Percentiles rank a stretch among this genome's conserved stretches.
Conservation (phyloP, 805 yeast genomes). For the Candida montana region DNA sequence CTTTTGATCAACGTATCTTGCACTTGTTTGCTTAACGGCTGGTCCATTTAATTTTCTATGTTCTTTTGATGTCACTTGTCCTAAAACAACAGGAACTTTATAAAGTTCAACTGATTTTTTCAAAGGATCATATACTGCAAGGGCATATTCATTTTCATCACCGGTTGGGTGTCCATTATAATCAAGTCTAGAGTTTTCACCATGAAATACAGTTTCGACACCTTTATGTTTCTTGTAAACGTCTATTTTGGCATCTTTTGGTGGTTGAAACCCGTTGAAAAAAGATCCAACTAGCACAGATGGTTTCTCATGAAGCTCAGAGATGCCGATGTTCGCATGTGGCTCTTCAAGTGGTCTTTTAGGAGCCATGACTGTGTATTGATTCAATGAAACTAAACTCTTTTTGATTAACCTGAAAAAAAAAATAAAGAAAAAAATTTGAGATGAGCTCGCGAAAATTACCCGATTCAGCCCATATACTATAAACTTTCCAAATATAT, state of each 20-base stretch:
- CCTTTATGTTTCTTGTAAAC: conserved; percentile 40
- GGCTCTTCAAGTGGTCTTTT: conserved; percentile 34
- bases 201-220: conserved; percentile 57
- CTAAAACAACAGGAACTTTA: conserved; percentile 56
- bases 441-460: conserved; percentile 3
- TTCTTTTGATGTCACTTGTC: conserved; percentile 58
- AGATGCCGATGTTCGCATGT: conserved; percentile 34
- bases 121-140: conserved; percentile 75
- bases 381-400: neutral
- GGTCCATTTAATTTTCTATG: conserved; percentile 58
- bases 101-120: conserved; percentile 58
- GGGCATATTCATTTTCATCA: conserved; percentile 47
- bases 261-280: conserved; percentile 69
- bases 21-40: conserved; percentile 50
- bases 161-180: conserved; percentile 55
- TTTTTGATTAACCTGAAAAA: too few relatives aligned
- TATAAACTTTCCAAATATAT: too few relatives aligned
- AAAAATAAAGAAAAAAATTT: neutral
- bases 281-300: conserved; percentile 61
- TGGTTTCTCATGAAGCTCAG: conserved; percentile 35
- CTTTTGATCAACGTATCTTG: conserved; percentile 52
- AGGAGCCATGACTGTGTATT: neutral
- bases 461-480: neutral
- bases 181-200: conserved; percentile 67
- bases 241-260: conserved; percentile 54